Conservation (phyloP, 2,329 filamentous ascomycete species). For the Exserohilum rostratum region DNA sequence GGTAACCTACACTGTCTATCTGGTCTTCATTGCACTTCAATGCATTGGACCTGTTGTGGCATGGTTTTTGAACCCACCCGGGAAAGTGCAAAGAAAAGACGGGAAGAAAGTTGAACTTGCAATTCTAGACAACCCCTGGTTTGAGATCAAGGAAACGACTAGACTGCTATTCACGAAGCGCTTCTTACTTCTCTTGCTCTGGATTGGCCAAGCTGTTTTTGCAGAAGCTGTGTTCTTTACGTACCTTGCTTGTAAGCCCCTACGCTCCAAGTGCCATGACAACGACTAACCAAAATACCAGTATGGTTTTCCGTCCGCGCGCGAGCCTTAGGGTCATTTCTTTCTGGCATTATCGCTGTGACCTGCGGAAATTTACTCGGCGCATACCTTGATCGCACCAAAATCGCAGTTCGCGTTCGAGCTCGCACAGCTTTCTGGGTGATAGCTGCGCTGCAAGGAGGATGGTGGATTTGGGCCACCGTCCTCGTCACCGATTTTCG, state of each 20-base stretch:
- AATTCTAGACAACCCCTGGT: slow-evolving; percentile 62
- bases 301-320: slow-evolving; percentile 74
- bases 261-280: not conserved
- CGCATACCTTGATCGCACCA: slow-evolving; percentile 66
- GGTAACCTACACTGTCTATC: slow-evolving; percentile 71
- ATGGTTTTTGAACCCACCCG: slow-evolving; percentile 66
- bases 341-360: slow-evolving; percentile 71
- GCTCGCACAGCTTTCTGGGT: slow-evolving; percentile 61
- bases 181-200: slow-evolving; percentile 68
- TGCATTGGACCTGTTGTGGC: slow-evolving; percentile 68
- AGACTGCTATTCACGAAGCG: slow-evolving; percentile 65
- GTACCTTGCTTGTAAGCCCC: slow-evolving; percentile 58
- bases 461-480: slow-evolving; percentile 75
- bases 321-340: slow-evolving; percentile 71
- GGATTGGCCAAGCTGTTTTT: slow-evolving; percentile 75
- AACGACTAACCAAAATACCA: too few relatives aligned
- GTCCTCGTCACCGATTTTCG: slow-evolving; percentile 67
- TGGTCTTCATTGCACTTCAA: slow-evolving; percentile 74
- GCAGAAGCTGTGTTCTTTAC: slow-evolving; percentile 76
- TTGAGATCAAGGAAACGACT: slow-evolving; percentile 65
- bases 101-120: slow-evolving; percentile 65
- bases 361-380: slow-evolving; percentile 70
- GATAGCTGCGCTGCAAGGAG: slow-evolving; percentile 66
- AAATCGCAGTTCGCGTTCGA: slow-evolving; percentile 60
- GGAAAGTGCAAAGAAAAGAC: slow-evolving; percentile 68